Conservation (phyloP, 2,329 filamentous ascomycete genomes). For the Trichoderma sp. region DNA sequence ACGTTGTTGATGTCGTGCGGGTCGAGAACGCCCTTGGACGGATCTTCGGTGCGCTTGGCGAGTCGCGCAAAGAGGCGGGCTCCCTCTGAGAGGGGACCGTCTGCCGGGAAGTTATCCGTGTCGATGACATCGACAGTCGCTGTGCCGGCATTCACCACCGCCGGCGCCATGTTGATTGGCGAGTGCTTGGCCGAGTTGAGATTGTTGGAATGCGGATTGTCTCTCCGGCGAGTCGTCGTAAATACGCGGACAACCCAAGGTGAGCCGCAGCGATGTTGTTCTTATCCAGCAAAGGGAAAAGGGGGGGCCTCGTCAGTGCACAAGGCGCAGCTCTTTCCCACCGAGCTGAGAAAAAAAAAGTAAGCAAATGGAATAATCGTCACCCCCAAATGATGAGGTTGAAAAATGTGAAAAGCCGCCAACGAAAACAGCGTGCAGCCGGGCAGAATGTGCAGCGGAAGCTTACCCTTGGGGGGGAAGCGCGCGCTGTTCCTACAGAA, state of each 20-base stretch:
- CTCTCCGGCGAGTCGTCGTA: not conserved
- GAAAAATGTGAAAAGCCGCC: not conserved
- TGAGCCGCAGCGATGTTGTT: constrained; percentile 16
- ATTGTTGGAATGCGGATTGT: constrained; percentile 25
- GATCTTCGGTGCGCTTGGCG: constrained; percentile 34
- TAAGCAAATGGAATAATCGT: not conserved
- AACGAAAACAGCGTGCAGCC: constrained; percentile 23
- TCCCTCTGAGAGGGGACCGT: constrained; percentile 42
- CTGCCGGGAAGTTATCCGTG: constrained; percentile 27
- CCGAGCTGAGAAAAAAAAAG: not conserved
- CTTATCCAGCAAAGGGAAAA: constrained; percentile 27
- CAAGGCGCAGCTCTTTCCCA: not conserved
- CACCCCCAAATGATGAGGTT: not conserved
- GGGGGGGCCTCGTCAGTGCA: constrained; percentile 12
- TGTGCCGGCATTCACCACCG: constrained; percentile 30
- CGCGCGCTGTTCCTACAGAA: constrained; percentile 27
- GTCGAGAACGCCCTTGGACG: constrained; percentile 48
- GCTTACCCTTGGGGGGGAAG: not conserved
- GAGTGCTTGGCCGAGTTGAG: not conserved
- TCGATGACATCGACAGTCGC: constrained; percentile 19
- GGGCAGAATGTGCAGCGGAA: not conserved
- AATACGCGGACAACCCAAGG: not conserved
- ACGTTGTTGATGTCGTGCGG: constrained; percentile 60
- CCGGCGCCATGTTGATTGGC: constrained; percentile 40
- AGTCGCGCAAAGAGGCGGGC: constrained; percentile 39